Base-by-base conservation (phyloP, 2,329 filamentous ascomycete genomes). In the Penicillium brevicompactum region DNA sequence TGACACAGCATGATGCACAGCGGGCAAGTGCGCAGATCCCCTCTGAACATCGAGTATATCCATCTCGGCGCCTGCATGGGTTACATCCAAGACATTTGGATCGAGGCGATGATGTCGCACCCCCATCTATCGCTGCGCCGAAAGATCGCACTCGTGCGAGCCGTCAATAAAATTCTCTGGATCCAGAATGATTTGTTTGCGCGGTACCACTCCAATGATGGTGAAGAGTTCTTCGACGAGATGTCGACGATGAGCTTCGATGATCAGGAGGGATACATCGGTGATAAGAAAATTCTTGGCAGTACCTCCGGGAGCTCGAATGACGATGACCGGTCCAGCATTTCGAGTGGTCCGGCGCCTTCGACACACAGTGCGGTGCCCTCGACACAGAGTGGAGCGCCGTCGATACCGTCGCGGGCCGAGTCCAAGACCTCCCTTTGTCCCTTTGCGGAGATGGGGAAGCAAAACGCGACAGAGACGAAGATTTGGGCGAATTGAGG, bases 171-270 rank as follows among this genome's bases (percentile, higher is more conserved):
- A 72, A 86, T 93, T 24, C 87, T 93, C 61, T 93, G 90, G 89
- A 92, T 93, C 62, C 90, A 93, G 74, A 93, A 93, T 69, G 90
- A 93, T 71, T 80, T 93, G 30, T 90, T 93, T 71, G 88, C 89
- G n/a, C 89, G 88, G 71, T 92, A 89, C 87, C 89, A 91, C 65
- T 84, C 90, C 34, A 80, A 82, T 32, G 87, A 90, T 61, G 86
- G 87, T 47, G 82, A 86, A 34, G 88, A 90, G 71, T 81, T 74
- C 57, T 73, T 68, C 22, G 76, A 80, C 4, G 70, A 75, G 49
- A 75, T 76, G 57, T 73, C 74, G 21, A 65, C 78, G 18, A 66
- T 67, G 49, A 64, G 62, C 38, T 75, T 80, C 13, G 74, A 80
- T 43, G 85, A 88, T 67, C 75, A 78, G 49, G 87, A 89, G 67